Evolutionary conservation across 768 basidiomycete species (phyloP).

Genomic region (Suillus sp.): DNA sequence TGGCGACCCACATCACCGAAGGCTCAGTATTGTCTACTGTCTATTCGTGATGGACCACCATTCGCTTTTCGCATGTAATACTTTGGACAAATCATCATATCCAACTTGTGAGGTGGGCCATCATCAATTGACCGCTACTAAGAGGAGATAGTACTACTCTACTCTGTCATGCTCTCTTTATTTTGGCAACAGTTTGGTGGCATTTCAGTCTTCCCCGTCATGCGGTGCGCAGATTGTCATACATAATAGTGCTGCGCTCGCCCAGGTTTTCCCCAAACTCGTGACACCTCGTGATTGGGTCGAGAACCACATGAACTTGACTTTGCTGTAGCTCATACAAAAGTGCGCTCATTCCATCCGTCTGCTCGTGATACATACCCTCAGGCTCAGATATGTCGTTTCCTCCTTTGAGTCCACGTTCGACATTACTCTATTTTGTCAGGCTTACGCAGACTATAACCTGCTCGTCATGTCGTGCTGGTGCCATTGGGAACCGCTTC

Average conservation of each 20-base stretch:
- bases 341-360: not conserved
- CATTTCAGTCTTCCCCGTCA: not conserved
- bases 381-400: slow-evolving; percentile 23
- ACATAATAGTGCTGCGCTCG: not conserved
- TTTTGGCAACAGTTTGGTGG: not conserved
- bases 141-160: not conserved
- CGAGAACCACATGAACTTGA: not conserved
- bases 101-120: not conserved
- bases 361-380: slow-evolving; percentile 1
- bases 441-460: slow-evolving; percentile 9
- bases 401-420: slow-evolving; percentile 10
- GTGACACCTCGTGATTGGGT: slow-evolving; percentile 5
- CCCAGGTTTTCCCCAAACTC: not conserved
- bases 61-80: too few species aligned
- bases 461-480: slow-evolving; percentile 13
- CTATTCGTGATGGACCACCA: not conserved
- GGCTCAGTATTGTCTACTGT: not conserved
- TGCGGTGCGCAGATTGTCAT: not conserved
- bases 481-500: slow-evolving; percentile 11
- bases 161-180: not conserved
- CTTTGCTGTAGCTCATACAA: not conserved
- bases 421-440: slow-evolving; percentile 15
- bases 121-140: not conserved
- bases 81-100: not conserved
- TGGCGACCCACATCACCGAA: not conserved